Base-by-base conservation (phyloP, 352 stramenopile species). In the Phytophthora rubi region DNA sequence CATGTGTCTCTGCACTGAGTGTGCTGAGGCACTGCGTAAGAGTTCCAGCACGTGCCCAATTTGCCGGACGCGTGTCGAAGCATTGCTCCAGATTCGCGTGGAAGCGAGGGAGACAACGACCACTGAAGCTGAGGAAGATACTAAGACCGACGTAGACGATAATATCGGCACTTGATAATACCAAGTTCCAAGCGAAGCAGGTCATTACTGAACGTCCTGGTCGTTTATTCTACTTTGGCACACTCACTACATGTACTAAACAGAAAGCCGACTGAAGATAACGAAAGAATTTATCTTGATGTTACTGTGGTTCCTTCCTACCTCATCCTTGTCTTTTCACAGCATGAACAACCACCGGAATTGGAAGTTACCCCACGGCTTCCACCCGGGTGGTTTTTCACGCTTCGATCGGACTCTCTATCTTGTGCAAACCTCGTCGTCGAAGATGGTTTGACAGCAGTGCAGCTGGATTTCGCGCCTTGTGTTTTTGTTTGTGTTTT, bases 1-100 rank as follows among this genome's bases (percentile, higher is more conserved):
- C 77, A 94, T 96, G 88, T 96, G 89, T 56, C 81, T 96, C 52
- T 96, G 89, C 57, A 77, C 71, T 26, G 85, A 93, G 48, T 96
- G 89, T 45, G 88, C 89, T 10, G 86, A 96, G 70, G 75, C 77
- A 58, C 63, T 96, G 35, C 85, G 85, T 23, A 87, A 88, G 65
- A 75, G 68, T 39, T 85, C 82, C 9, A 95, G 82, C 65, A 94
- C 82, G 42, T 96, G 89, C 54, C 89, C 89, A 26, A 93, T 96
- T 61, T 96, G 89, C 73, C 76, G 89, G 26, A 93, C 85, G 37
- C 77, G 63, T 18, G 86, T 96, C 35, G 86, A 95, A 61, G 75
- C 83, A 12, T 70, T 96, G 49, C 68, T 96, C n/a, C 84, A 92
- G 60, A 96, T 96, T 67, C 82, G 84, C 10, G 81, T 92, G 2